Conservation (phyloP, 73 alveolate genomes). For the Tetrahymena elliotti region DNA sequence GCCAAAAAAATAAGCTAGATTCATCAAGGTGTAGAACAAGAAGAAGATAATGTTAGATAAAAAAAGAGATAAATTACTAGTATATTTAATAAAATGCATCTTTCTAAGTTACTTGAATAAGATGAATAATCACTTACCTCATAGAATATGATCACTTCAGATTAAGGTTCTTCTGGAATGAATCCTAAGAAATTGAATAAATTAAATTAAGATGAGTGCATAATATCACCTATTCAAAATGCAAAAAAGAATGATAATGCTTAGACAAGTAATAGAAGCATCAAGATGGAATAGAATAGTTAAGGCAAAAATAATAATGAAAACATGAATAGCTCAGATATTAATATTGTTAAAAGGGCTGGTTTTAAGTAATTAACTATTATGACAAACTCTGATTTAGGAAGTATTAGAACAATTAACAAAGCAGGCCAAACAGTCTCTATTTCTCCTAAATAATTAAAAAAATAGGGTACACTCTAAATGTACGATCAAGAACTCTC, state of each 20-base stretch:
- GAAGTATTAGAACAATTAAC: neutral
- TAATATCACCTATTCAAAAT: neutral
- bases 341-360: neutral
- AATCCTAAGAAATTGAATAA: neutral
- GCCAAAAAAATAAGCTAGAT: neutral
- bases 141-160: neutral
- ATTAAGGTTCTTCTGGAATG: neutral
- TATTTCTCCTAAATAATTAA: neutral
- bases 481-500: neutral
- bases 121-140: neutral
- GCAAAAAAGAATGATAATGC: neutral
- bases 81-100: neutral
- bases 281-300: neutral
- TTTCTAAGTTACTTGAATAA: neutral
- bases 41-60: neutral
- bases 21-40: neutral
- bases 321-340: neutral
- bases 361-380: neutral
- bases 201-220: neutral
- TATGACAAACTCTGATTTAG: neutral
- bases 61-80: neutral
- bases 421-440: neutral
- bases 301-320: neutral
- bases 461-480: neutral
- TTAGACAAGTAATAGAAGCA: neutral